phyloP scores from a whole-genome alignment of 805 yeast genomes.

The Candida montana region DNA sequence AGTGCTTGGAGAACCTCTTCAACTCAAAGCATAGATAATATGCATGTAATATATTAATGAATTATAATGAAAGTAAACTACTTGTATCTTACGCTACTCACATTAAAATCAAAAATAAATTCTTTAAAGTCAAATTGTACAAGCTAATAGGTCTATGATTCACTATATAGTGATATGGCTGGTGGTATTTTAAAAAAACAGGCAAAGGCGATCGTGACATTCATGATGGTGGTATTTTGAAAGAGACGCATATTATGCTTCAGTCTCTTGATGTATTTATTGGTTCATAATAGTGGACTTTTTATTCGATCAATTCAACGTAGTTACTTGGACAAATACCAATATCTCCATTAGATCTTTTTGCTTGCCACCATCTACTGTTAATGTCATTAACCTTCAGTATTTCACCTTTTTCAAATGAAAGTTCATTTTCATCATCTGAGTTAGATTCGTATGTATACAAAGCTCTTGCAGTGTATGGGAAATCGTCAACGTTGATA shows the following conservation, averaged over 20 bases:
- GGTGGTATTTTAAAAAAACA: no score
- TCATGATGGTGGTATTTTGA: neutral
- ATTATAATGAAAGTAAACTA: no score
- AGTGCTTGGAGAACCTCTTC: no score
- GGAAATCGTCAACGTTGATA: slow-evolving; percentile 38
- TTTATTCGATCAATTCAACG: slow-evolving; percentile 59
- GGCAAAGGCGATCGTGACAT: neutral
- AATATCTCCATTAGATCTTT: slow-evolving; percentile 81
- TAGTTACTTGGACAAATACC: slow-evolving; percentile 97
- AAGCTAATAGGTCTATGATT: no score
- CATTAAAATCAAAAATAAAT: no score
- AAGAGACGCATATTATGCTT: no score
- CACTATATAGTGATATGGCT: no score
- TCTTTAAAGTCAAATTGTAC: no score
- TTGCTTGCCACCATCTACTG: slow-evolving; percentile 99
- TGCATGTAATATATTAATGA: no score
- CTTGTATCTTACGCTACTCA: no score
- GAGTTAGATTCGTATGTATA: slow-evolving; percentile 87
- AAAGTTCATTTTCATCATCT: slow-evolving; percentile 87
- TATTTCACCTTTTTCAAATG: slow-evolving; percentile 87
- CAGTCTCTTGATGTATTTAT: no score
- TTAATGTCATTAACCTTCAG: slow-evolving; percentile 87
- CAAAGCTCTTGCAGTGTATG: slow-evolving; percentile 80
- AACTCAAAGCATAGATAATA: no score
- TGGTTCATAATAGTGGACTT: neutral